These are phyloP conservation scores for Dictyostelium intermedium DNA, from an alignment of 78 protist species.

Conservation along the genomic window DNA sequence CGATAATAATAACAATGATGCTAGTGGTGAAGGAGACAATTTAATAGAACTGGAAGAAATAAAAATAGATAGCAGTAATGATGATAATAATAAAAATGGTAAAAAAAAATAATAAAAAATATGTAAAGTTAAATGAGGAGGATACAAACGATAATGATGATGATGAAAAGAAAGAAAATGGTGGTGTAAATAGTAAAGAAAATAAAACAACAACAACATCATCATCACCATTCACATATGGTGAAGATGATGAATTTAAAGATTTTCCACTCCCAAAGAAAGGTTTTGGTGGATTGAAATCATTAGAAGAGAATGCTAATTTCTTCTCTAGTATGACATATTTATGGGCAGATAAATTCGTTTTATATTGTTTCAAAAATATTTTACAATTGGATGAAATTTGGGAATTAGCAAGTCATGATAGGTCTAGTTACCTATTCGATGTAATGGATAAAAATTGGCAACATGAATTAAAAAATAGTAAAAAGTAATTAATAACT, in stretches of 20 bases:
- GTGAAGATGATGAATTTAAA: background rate
- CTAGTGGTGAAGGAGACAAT: background rate
- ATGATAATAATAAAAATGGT: background rate
- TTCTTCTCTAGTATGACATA: conserved; percentile 6
- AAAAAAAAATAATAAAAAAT: background rate
- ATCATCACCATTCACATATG: background rate
- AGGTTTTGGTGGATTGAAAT: conserved; percentile 15
- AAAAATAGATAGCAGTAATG: background rate
- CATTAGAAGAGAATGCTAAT: conserved; percentile 26
- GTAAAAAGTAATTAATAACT: background rate
- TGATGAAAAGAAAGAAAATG: background rate
- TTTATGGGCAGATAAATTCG: conserved; percentile 36
- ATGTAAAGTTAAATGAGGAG: background rate
- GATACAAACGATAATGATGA: background rate
- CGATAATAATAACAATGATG: too few relatives aligned
- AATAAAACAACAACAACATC: background rate
- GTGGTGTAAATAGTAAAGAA: background rate
- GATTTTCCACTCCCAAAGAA: background rate
- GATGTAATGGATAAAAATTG: conserved; percentile 7
- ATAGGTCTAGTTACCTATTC: background rate
- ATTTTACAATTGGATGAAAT: conserved; percentile 17
- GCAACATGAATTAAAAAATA: conserved; percentile 8
- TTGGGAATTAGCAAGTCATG: conserved; percentile 23
- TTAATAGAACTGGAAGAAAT: background rate
- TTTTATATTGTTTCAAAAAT: conserved; percentile 31